Evolutionary conservation across 441 rosid species (phyloP).

Genomic region (Geranium incanum): DNA sequence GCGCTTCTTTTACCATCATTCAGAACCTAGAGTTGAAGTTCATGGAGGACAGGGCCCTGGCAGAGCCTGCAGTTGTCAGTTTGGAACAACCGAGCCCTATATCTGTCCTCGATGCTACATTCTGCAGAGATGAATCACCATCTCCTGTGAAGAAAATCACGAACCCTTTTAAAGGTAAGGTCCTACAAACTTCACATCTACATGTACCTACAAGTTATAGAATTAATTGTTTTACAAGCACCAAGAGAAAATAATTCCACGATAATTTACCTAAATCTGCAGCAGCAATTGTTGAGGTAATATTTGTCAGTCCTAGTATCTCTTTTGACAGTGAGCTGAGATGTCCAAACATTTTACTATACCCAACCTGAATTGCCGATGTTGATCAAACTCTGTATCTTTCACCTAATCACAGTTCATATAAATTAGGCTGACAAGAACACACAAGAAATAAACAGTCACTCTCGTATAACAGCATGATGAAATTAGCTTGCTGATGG

Average conservation of each 20-base stretch:
- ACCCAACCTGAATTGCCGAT: conserved; percentile 1
- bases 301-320: too few relatives aligned
- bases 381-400: not conserved
- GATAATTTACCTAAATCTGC: not conserved
- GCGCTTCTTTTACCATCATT: conserved; percentile 20
- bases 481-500: not conserved
- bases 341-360: not conserved
- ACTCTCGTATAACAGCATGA: not conserved
- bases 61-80: conserved; percentile 35
- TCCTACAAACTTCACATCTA: not conserved
- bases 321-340: too few relatives aligned
- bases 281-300: not conserved
- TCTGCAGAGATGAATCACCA: conserved; percentile 66
- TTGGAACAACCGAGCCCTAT: conserved; percentile 92
- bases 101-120: conserved; percentile 80
- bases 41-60: conserved; percentile 25
- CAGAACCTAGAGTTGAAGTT: conserved; percentile 46
- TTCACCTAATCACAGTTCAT: conserved; percentile 3
- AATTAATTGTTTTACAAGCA: not conserved
- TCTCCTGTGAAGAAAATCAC: conserved; percentile 75
- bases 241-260: conserved; percentile 1
- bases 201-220: conserved; percentile 5
- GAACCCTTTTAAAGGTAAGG: conserved; percentile 54
- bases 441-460: not conserved
- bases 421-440: not conserved